Percentiles rank a stretch among this genome's conserved stretches.
Conservation (phyloP, 495 filamentous ascomycete genomes). For the Filosporella fistucella region DNA sequence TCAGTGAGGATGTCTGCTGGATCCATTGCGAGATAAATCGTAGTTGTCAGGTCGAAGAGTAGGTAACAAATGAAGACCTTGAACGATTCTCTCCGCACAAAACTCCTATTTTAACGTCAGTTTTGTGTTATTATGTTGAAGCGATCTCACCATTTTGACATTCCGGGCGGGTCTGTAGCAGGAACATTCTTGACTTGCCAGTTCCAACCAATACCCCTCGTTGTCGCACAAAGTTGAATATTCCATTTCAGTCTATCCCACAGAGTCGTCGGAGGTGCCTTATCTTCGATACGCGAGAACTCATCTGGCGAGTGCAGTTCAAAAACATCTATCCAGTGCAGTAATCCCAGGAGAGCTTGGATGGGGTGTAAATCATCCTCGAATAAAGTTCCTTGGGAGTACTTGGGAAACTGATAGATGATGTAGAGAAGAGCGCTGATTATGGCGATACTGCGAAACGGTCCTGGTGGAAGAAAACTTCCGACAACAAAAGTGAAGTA, state of each 20-base stretch:
- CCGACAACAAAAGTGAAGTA: conserved; percentile 5
- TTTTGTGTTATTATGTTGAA: background rate
- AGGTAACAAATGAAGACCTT: conserved; percentile 9
- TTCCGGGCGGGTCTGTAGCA: background rate
- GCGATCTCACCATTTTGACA: conserved; percentile 7
- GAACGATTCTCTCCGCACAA: conserved; percentile 2
- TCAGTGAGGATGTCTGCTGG: conserved; percentile 6
- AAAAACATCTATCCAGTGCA: conserved; percentile 13
- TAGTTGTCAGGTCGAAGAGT: conserved; percentile 6
- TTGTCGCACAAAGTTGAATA: conserved; percentile 5
- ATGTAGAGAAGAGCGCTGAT: background rate
- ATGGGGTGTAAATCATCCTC: conserved; percentile 11
- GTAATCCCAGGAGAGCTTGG: conserved; percentile 1
- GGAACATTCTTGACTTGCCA: conserved; percentile 26
- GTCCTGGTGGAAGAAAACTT: conserved; percentile 2
- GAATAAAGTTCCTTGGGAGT: background rate
- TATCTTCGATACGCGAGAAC: conserved; percentile 1
- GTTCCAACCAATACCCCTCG: conserved; percentile 24
- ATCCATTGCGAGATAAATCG: background rate
- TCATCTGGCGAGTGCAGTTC: conserved; percentile 6
- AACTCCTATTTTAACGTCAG: conserved; percentile 1
- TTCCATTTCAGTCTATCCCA: conserved; percentile 18
- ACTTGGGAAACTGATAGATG: background rate
- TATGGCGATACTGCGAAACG: background rate
- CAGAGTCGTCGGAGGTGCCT: background rate